Percentiles rank a stretch among this genome's conserved stretches.
Evolutionary conservation across 805 yeast species (phyloP).

Genomic region (Cyberlindnera euphorbiiphila): DNA sequence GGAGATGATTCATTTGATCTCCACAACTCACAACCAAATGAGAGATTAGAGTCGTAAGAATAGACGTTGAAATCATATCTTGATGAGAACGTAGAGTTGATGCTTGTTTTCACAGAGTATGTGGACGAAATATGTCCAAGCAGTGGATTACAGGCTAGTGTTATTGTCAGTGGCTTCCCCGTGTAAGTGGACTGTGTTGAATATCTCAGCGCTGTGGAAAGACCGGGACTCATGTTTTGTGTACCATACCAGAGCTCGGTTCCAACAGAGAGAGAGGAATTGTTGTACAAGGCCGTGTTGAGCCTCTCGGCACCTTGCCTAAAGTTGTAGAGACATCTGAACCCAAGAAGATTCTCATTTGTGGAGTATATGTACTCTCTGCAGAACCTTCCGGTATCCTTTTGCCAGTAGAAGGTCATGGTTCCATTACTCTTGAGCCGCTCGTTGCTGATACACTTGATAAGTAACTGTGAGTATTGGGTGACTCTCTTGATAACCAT

Average conservation of each 20-base stretch:
- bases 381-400: conserved; percentile 56
- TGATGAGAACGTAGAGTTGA: conserved; percentile 72
- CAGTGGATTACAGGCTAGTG: conserved; percentile 82
- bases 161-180: conserved; percentile 85
- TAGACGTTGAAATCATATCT: conserved; percentile 86
- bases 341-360: conserved; percentile 78
- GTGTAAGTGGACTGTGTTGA: conserved; percentile 81
- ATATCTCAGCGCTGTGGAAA: conserved; percentile 81
- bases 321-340: conserved; percentile 72
- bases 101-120: conserved; percentile 77
- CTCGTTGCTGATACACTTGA: conserved; percentile 74
- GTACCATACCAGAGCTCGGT: conserved; percentile 89
- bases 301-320: conserved; percentile 34
- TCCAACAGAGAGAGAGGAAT: conserved; percentile 71
- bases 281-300: conserved; percentile 45
- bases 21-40: conserved; percentile 85
- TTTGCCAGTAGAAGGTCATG: conserved; percentile 68
- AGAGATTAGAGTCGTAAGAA: conserved; percentile 83
- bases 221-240: conserved; percentile 79
- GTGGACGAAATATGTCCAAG: conserved; percentile 87
- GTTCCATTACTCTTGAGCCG: conserved; percentile 49
- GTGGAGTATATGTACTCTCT: conserved; percentile 79
- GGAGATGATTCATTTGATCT: conserved; percentile 34
- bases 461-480: conserved; percentile 55
- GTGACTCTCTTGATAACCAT: conserved; percentile 68